Percentiles rank a stretch among this genome's conserved stretches.
Evolutionary conservation across 2,329 filamentous ascomycete genomes (phyloP).

Genomic region (Aspergillus sergii): DNA sequence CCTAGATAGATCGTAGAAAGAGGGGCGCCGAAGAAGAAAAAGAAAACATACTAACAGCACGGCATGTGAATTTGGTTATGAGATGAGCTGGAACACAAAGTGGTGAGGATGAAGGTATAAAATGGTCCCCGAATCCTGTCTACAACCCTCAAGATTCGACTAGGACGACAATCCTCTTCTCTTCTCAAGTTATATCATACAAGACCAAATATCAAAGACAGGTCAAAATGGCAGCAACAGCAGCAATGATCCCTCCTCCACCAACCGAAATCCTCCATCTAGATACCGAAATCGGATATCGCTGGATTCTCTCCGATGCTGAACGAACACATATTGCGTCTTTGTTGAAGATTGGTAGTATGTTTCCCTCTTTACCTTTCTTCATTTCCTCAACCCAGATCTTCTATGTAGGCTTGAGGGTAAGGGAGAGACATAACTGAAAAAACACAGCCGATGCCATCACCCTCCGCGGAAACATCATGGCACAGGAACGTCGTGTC

Average conservation of each 20-base stretch:
- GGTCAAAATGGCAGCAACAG: not conserved
- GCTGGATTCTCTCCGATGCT: not conserved
- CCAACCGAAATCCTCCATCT: not conserved
- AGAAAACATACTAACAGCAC: not conserved
- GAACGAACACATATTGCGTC: not conserved
- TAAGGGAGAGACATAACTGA: not conserved
- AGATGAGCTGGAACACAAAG: not conserved
- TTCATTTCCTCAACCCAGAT: no score
- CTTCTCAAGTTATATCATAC: not conserved
- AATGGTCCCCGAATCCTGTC: not conserved
- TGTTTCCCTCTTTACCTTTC: not conserved
- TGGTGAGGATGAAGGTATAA: not conserved
- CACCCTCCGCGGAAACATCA: not conserved
- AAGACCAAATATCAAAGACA: not conserved
- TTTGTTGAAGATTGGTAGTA: not conserved
- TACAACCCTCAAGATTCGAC: no score
- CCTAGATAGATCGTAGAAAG: not conserved
- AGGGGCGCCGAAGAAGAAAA: not conserved
- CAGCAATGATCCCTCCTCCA: not conserved
- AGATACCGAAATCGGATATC: not conserved
- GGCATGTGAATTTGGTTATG: not conserved
- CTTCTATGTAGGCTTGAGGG: rapidly evolving
- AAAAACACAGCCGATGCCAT: not conserved
- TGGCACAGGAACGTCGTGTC: not conserved
- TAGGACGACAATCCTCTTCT: not conserved